Evolutionary conservation across 2,329 filamentous ascomycete genomes (phyloP).

Genomic region (Coniochaeta sp.): DNA sequence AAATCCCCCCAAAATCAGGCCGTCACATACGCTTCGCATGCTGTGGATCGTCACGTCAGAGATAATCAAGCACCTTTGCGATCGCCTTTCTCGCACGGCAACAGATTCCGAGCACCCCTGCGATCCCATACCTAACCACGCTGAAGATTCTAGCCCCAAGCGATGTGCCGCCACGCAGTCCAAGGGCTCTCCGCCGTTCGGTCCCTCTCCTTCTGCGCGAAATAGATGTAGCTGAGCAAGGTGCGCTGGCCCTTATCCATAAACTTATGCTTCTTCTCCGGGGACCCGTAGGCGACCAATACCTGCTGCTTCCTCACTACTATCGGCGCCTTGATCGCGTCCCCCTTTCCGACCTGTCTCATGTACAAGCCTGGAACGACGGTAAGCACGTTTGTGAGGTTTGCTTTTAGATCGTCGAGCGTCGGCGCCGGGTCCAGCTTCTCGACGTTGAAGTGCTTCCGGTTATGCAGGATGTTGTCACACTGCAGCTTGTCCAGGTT

Average conservation of each 20-base stretch:
- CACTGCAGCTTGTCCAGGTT: constrained; percentile 24
- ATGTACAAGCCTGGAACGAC: constrained; percentile 27
- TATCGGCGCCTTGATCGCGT: constrained; percentile 23
- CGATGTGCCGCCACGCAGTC: not conserved
- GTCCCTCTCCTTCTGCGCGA: constrained; percentile 5
- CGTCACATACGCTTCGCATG: no score
- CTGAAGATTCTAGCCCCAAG: not conserved
- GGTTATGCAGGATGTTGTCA: constrained; percentile 26
- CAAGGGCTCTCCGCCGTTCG: not conserved
- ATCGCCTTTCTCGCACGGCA: not conserved
- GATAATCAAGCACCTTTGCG: not conserved
- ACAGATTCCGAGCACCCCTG: not conserved
- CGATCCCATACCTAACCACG: not conserved
- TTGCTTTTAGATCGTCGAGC: constrained; percentile 20
- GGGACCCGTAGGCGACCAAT: constrained; percentile 28
- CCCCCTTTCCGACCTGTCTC: constrained; percentile 24
- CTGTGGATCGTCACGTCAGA: no score
- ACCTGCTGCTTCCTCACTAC: constrained; percentile 29
- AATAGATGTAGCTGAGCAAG: constrained; percentile 20
- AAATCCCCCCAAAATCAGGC: no score
- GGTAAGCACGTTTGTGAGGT: constrained; percentile 25
- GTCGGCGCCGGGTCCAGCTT: constrained; percentile 23
- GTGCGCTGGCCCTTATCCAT: constrained; percentile 19
- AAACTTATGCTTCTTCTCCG: constrained; percentile 22
- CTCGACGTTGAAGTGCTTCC: constrained; percentile 23